Conservation (phyloP, 2,329 filamentous ascomycete genomes). For the Fusarium sp. region DNA sequence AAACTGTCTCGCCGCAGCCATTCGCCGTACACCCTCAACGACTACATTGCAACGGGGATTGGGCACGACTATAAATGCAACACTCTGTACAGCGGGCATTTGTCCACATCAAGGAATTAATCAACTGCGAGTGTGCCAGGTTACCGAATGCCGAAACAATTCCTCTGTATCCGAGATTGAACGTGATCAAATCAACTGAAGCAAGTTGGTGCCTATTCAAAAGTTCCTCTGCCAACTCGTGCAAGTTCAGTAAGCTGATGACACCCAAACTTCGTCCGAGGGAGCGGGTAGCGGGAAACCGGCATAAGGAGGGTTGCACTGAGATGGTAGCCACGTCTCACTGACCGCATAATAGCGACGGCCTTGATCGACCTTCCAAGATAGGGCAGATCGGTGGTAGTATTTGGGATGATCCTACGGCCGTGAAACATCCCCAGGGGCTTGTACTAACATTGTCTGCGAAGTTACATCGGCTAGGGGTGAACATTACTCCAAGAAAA, state of each 20-base stretch:
- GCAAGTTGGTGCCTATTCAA: not conserved
- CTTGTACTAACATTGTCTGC: not conserved
- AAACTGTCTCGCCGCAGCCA: conserved; percentile 5
- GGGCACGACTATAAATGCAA: conserved; percentile 13
- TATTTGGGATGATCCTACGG: not conserved
- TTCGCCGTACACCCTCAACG: conserved; percentile 27
- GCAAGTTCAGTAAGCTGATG: conserved; percentile 16
- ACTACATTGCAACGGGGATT: conserved; percentile 18
- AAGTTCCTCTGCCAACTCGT: not conserved
- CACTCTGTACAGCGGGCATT: conserved; percentile 2
- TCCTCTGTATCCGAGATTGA: conserved; percentile 14
- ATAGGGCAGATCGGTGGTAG: not conserved
- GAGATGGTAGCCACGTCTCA: not conserved
- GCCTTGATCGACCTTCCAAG: conserved; percentile 5
- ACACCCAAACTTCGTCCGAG: not conserved
- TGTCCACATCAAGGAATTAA: conserved; percentile 22
- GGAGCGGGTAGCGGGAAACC: not conserved
- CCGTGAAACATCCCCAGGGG: not conserved
- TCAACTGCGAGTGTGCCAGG: conserved; percentile 1
- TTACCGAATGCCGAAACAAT: conserved; percentile 32
- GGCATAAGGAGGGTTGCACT: conserved; percentile 16
- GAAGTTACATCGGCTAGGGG: too few species aligned
- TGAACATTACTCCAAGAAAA: too few species aligned
- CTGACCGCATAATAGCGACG: conserved; percentile 6
- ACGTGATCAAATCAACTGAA: not conserved